phyloP scores from a whole-genome alignment of 768 basidiomycete genomes.

The Amanita rubescens region DNA sequence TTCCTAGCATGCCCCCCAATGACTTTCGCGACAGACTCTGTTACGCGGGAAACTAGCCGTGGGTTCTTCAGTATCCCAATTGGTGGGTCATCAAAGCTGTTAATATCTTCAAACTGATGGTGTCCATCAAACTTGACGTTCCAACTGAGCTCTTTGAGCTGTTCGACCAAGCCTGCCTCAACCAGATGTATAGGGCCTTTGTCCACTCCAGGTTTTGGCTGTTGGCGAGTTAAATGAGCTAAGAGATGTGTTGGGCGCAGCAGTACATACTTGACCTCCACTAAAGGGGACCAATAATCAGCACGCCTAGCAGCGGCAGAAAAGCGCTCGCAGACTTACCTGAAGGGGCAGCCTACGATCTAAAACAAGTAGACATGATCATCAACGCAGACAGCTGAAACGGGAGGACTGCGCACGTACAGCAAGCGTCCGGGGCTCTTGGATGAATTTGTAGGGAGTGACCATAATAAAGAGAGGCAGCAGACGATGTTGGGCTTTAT shows the following conservation, averaged over 20 bases:
- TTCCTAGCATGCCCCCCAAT: slow-evolving; percentile 72
- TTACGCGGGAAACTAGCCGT: slow-evolving; percentile 76
- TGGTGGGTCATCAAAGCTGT: slow-evolving; percentile 58
- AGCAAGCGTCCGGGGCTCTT: slow-evolving; percentile 67
- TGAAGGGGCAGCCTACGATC: slow-evolving; percentile 96
- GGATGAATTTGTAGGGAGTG: slow-evolving; percentile 40
- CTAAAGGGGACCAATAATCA: slow-evolving; percentile 23
- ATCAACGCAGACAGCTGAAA: too few species aligned
- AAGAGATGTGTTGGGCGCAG: slow-evolving; percentile 8
- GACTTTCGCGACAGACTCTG: slow-evolving; percentile 65
- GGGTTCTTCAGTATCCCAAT: slow-evolving; percentile 91
- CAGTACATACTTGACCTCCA: slow-evolving; percentile 53
- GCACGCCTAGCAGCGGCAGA: slow-evolving; percentile 5
- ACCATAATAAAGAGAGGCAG: slow-evolving; percentile 17
- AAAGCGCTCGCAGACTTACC: slow-evolving; percentile 40
- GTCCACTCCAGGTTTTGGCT: slow-evolving; percentile 80
- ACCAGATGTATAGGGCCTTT: slow-evolving; percentile 85
- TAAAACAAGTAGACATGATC: slow-evolving; percentile 22
- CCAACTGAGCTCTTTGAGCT: slow-evolving; percentile 80
- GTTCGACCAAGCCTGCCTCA: slow-evolving; percentile 73
- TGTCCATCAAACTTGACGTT: slow-evolving; percentile 85
- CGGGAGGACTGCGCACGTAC: slow-evolving; percentile 39
- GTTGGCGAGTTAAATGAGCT: background rate
- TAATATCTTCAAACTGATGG: slow-evolving; percentile 78
- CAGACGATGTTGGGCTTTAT: background rate